A percentile compares a stretch with the other conserved stretches of the same genome.
Evolutionary conservation across 2,329 filamentous ascomycete genomes (phyloP).

Genomic region (Aspergillus japonicus): DNA sequence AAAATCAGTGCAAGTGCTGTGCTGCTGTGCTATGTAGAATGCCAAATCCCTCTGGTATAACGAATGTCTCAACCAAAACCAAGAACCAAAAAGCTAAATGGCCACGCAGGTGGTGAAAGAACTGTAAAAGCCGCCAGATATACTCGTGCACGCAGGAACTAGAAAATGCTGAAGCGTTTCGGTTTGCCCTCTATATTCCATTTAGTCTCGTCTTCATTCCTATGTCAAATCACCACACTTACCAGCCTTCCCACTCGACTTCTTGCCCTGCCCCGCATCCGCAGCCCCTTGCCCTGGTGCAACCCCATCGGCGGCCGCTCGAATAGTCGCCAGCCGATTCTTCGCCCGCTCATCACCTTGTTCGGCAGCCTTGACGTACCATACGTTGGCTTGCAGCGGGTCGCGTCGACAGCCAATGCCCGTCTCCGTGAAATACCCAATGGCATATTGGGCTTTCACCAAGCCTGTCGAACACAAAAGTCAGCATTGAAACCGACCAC

Average conservation of each 20-base stretch:
- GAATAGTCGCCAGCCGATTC: constrained; percentile 81
- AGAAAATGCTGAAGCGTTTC: constrained; percentile 4
- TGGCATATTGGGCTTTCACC: constrained; percentile 80
- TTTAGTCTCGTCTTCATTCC: background rate
- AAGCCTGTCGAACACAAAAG: constrained; percentile 36
- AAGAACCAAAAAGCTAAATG: background rate
- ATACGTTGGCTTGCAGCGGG: constrained; percentile 94
- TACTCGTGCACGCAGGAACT: background rate
- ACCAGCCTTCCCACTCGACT: constrained; percentile 12
- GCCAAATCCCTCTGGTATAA: background rate
- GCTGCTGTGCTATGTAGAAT: background rate
- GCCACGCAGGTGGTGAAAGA: background rate
- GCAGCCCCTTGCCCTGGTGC: constrained; percentile 32
- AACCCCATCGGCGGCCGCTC: constrained; percentile 68
- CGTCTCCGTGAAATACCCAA: constrained; percentile 98
- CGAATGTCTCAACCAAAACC: background rate
- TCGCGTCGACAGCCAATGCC: constrained; percentile 93
- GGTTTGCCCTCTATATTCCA: background rate
- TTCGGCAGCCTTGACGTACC: constrained; percentile 95
- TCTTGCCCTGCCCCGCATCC: constrained; percentile 8
- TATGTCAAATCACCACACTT: background rate
- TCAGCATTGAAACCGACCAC: background rate
- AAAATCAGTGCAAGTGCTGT: background rate
- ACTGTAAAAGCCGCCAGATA: background rate
- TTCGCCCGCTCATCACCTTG: constrained; percentile 87